phyloP scores from a whole-genome alignment of 2,329 filamentous ascomycete genomes.

The Pseudogymnoascus sp. region DNA sequence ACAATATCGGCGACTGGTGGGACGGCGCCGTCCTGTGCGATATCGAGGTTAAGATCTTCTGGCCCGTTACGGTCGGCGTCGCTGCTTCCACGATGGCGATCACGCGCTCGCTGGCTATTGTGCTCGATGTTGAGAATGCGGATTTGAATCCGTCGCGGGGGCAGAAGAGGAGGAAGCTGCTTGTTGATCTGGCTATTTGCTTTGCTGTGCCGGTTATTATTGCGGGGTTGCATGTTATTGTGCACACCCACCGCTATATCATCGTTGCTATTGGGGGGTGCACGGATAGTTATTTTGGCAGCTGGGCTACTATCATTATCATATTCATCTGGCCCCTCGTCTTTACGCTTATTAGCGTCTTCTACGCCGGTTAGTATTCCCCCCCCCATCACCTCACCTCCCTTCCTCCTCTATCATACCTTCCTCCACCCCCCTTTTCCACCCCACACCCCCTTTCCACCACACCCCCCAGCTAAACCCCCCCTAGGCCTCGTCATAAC shows the following conservation, averaged over 20 bases:
- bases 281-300: conserved; percentile 41
- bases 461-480: conserved; percentile 13
- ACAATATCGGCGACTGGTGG: conserved; percentile 48
- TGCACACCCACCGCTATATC: conserved; percentile 50
- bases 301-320: conserved; percentile 49
- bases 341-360: conserved; percentile 42
- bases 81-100: conserved; percentile 48
- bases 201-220: conserved; percentile 45
- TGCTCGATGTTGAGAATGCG: conserved; percentile 50
- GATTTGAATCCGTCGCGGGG: conserved; percentile 40
- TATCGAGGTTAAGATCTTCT: conserved; percentile 50
- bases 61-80: conserved; percentile 43
- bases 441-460: conserved; percentile 2
- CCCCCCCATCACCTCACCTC: no score
- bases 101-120: conserved; percentile 48
- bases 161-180: conserved; percentile 37
- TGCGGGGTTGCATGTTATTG: conserved; percentile 48
- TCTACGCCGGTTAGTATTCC: conserved; percentile 56
- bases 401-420: not conserved
- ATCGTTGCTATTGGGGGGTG: conserved; percentile 53
- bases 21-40: conserved; percentile 53
- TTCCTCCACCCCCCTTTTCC: no score
- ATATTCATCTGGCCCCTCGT: conserved; percentile 47
- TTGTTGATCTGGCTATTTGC: conserved; percentile 47
- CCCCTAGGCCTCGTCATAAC: conserved; percentile 47